Conservation (phyloP, 2,329 filamentous ascomycete genomes). For the Ophiostoma perfectum region DNA sequence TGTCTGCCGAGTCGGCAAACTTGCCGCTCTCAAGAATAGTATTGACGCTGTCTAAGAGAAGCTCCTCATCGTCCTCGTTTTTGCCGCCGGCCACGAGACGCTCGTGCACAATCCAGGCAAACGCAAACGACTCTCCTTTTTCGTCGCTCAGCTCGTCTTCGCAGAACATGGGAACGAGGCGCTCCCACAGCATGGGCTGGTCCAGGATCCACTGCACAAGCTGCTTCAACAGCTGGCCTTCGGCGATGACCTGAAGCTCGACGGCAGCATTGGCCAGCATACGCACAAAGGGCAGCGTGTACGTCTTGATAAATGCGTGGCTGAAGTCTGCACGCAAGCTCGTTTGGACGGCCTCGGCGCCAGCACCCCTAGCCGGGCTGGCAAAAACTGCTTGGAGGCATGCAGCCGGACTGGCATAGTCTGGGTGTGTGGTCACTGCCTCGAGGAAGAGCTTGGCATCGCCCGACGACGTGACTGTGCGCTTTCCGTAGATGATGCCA, state of each 20-base stretch:
- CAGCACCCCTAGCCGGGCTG: constrained; percentile 24
- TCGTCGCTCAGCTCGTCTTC: constrained; percentile 32
- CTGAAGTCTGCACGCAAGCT: constrained; percentile 30
- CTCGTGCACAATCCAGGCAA: constrained; percentile 47
- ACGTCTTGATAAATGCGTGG: constrained; percentile 31
- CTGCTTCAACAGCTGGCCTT: constrained; percentile 45
- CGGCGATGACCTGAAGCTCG: constrained; percentile 43
- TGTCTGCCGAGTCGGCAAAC: constrained; percentile 27
- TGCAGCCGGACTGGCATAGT: constrained; percentile 25
- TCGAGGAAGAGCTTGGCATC: constrained; percentile 34
- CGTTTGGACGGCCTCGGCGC: constrained; percentile 29
- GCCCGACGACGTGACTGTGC: constrained; percentile 25
- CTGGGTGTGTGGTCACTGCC: constrained; percentile 24
- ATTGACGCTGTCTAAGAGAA: constrained; percentile 27
- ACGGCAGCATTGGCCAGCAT: constrained; percentile 38
- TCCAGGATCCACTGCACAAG: constrained; percentile 44
- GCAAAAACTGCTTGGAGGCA: constrained; percentile 32
- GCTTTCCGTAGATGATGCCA: constrained; percentile 27
- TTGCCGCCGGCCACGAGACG: constrained; percentile 38
- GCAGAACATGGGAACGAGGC: constrained; percentile 36
- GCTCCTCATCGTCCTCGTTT: constrained; percentile 25
- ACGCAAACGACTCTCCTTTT: constrained; percentile 31
- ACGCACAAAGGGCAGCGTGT: constrained; percentile 32
- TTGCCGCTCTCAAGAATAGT: constrained; percentile 29
- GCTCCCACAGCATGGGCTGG: constrained; percentile 52